These are phyloP conservation scores for Solanum okadae DNA, from an alignment of 257 asterid genomes.

Conservation along the genomic window DNA sequence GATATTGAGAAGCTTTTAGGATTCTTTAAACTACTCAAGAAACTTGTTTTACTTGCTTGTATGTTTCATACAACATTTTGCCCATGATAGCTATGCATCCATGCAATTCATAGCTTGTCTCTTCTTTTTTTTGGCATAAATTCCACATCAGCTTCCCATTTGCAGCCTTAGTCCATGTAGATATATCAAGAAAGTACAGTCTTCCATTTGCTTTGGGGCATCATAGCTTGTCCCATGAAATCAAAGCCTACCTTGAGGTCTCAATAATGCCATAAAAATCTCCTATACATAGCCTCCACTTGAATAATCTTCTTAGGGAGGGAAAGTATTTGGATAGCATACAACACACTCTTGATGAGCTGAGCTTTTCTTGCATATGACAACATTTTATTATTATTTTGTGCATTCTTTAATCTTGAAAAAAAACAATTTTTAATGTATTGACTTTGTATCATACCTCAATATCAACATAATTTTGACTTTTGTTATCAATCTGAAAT, in stretches of 20 bases:
- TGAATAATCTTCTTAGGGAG: not conserved
- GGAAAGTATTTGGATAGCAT: not conserved
- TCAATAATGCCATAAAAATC: too few relatives aligned
- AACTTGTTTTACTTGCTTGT: not conserved
- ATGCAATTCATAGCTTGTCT: not conserved
- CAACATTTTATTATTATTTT: too few relatives aligned
- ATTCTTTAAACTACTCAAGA: not conserved
- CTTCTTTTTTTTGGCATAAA: not conserved
- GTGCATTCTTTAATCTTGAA: not conserved
- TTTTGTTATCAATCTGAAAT: too few relatives aligned
- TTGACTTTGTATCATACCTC: not conserved
- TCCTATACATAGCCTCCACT: not conserved
- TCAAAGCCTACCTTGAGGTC: not conserved
- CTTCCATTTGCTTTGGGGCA: not conserved
- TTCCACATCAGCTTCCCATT: too few relatives aligned
- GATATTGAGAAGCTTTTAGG: too few relatives aligned
- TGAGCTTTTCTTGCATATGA: too few relatives aligned
- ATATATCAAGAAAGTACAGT: not conserved
- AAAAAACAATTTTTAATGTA: not conserved
- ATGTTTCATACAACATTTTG: not conserved
- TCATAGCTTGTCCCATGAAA: not conserved
- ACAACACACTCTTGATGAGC: not conserved
- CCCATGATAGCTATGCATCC: not conserved
- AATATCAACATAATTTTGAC: not conserved
- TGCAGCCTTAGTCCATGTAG: not conserved